phyloP scores from a whole-genome alignment of 2,329 filamentous ascomycete genomes.

The Remersonia thermophila region DNA sequence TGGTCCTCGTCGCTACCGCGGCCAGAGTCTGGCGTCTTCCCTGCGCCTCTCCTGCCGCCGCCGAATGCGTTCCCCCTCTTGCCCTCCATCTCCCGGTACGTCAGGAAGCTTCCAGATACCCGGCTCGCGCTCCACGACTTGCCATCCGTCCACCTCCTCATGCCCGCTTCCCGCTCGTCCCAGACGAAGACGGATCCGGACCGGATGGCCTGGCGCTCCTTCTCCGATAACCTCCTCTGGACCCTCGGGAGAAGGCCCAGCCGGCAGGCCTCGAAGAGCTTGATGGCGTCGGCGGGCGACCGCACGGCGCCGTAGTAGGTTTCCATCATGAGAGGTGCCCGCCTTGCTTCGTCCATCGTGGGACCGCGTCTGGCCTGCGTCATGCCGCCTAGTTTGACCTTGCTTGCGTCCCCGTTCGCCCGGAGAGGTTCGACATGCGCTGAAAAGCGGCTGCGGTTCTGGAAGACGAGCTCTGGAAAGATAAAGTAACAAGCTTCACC shows the following conservation, averaged over 20 bases:
- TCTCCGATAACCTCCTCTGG: slow-evolving; percentile 85
- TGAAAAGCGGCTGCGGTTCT: no score
- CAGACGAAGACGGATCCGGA: slow-evolving; percentile 99
- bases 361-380: not conserved
- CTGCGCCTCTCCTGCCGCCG: slow-evolving; percentile 42
- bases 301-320: slow-evolving; percentile 92
- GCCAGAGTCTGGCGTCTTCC: slow-evolving; percentile 74
- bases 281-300: slow-evolving; percentile 92
- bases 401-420: not conserved
- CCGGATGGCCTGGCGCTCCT: slow-evolving; percentile 89
- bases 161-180: slow-evolving; percentile 96
- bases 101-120: slow-evolving; percentile 93
- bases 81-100: slow-evolving; percentile 97
- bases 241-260: slow-evolving; percentile 82
- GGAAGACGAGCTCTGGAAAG: no score
- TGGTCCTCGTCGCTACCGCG: slow-evolving; percentile 76
- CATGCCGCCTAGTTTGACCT: not conserved
- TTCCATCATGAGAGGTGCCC: slow-evolving; percentile 51
- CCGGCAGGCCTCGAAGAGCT: slow-evolving; percentile 94
- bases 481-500: no score
- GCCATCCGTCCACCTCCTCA: slow-evolving; percentile 96
- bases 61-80: slow-evolving; percentile 76
- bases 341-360: no score
- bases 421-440: not conserved
- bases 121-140: slow-evolving; percentile 98